Conservation (phyloP, 225 moss, liverwort and hornwort species). For the Polytrichum commune region DNA sequence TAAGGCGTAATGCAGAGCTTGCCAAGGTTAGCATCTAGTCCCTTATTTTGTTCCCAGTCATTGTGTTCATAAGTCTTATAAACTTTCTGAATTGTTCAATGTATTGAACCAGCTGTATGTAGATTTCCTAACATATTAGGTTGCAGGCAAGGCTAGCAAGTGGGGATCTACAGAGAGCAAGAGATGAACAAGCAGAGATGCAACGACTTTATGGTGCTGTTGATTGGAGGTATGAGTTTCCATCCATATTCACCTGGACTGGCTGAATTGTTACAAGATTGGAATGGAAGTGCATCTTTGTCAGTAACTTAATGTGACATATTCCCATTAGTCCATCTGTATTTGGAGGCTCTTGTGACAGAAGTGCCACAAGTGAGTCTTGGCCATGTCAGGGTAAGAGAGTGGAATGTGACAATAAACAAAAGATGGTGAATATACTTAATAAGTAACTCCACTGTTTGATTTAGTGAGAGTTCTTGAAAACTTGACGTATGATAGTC, state of each 20-base stretch:
- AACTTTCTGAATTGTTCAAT: not conserved
- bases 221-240: constrained; percentile 65
- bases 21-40: constrained; percentile 53
- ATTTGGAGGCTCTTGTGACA: too few relatives aligned
- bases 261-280: too few relatives aligned
- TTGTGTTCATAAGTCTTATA: not conserved
- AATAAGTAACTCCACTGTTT: too few relatives aligned
- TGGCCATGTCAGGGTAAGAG: too few relatives aligned
- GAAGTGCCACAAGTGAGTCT: too few relatives aligned
- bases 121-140: not conserved
- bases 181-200: constrained; percentile 87
- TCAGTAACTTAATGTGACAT: too few relatives aligned
- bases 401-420: too few relatives aligned
- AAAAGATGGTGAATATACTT: too few relatives aligned
- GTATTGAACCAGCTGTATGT: not conserved
- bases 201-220: constrained; percentile 78
- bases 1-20: constrained; percentile 74
- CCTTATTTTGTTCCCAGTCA: constrained; percentile 1
- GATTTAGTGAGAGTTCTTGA: too few relatives aligned
- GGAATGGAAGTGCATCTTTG: too few relatives aligned
- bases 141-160: constrained; percentile 78
- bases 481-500: too few relatives aligned
- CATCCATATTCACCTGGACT: not conserved
- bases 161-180: constrained; percentile 73
- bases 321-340: too few relatives aligned